phyloP scores from a whole-genome alignment of 208 protist genomes.

The Acanthamoeba sp. region DNA sequence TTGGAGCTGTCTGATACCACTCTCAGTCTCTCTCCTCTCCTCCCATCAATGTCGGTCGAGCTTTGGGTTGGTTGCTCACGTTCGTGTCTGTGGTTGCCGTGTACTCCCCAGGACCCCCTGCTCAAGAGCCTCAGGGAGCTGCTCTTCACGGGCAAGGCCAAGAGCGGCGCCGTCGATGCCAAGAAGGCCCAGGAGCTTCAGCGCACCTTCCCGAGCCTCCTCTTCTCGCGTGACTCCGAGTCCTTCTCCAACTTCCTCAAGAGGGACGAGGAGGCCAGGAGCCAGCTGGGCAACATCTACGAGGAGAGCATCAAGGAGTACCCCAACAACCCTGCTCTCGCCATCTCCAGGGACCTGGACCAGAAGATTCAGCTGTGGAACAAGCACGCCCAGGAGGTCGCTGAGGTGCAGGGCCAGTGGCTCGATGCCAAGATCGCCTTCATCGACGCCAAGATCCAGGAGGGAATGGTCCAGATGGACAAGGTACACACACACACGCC shows the following conservation, averaged over 20 bases:
- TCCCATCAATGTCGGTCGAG: neutral
- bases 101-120: conserved; percentile 8
- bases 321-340: neutral
- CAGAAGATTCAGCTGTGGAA: neutral
- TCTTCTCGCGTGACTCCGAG: conserved; percentile 2
- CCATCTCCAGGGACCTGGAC: neutral
- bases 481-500: neutral
- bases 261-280: neutral
- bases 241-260: neutral
- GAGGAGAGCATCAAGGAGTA: conserved; percentile 13
- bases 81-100: too few relatives aligned
- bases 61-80: too few relatives aligned
- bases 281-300: neutral
- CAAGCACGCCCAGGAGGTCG: neutral
- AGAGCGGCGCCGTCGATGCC: neutral
- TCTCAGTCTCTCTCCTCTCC: neutral
- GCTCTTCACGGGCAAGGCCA: neutral
- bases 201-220: neutral
- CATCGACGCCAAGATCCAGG: conserved; percentile 44
- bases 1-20: conserved; percentile 44
- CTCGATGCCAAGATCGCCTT: conserved; percentile 26
- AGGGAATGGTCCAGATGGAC: conserved; percentile 55
- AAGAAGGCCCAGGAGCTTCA: neutral
- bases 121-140: conserved; percentile 41
- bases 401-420: neutral